Evolutionary conservation across 2,329 filamentous ascomycete species (phyloP), one percentile per base, ranked within the genome.

Genomic region (Diaporthe helianthi): DNA sequence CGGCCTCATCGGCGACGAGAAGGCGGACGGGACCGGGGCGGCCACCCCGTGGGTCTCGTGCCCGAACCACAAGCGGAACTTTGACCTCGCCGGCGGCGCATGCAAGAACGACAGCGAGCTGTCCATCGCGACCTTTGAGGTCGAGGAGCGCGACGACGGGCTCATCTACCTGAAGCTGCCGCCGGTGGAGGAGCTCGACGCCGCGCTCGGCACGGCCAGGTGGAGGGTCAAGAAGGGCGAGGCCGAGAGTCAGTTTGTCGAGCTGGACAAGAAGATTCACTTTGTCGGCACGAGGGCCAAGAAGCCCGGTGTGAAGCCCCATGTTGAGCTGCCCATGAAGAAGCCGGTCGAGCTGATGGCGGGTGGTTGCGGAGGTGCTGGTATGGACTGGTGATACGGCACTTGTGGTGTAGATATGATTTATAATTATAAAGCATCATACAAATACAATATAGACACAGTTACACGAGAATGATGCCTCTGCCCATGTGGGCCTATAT

Each of bases 11-110:
- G 94, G 94, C 49, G 90, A 93, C 73, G 86, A 89, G 31, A 73
- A 77, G 12, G 29, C 38, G 8, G 58, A 52, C 7, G 72, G 60
- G 47, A 60, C 47, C 53, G 64, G 53, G 70, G 71, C 63, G 79
- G 81, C 69, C 60, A 70, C 31, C 70, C 89, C 94, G n/a, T 97
- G 92, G 90, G 88, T 97, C 22, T 93, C 90, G 1, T 97, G 93
- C 76, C 94, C 94, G 0, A 89, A 91, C 79, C 94, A 97, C 83
- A 97, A 97, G 83, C 89, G 93, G 73, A 97, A 97, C 81, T 97
- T 92, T 78, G 89, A 93, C 76, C 88, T 97, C 52, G 85, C 84
- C 47, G 86, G 87, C 0, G 93, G 93, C 1, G 84, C 86, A 22
- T 97, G 94, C 80, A 87, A 86, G 65, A 95, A 91, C 76, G 93